Base-by-base conservation (phyloP, 2,329 filamentous ascomycete species). In the Microdochium bolleyi region DNA sequence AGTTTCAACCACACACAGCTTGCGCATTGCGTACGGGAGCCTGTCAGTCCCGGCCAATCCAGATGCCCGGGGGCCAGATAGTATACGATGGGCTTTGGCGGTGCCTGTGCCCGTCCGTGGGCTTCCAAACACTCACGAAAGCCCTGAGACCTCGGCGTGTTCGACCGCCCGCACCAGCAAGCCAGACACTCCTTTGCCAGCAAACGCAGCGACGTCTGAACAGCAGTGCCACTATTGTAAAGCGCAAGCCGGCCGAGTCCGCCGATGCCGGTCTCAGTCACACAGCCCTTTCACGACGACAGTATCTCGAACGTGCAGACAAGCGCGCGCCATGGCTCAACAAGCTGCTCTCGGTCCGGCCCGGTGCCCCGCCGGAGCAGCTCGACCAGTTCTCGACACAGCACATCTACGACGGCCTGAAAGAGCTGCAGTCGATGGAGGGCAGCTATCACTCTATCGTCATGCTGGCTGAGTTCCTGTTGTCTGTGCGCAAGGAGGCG, bases 1-100 rank as follows among this genome's bases (percentile, higher is more conserved):
- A n/a, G n/a, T n/a, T n/a, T n/a, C 5, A 30, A 30, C 27, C 27
- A 11, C 27, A 30, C 5, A 11, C 27, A 30, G 5, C 11, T 30
- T 5, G 27, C 27, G 5, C 5, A 30, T 30, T 30, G 27, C 27
- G 11, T 34, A 52, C 19, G 51, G 30, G 53, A 48, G 34, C 24
- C 25, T 51, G 50, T 51, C 25, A 22, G 22, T 24, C 41, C 46
- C 24, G n/a, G 48, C 24, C 22, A 32, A 46, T 16, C 56, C 52
- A 57, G 56, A 74, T 74, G 72, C 61, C 65, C 41, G 60, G 64
- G 53, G 60, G 66, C 49, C 69, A 68, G 56, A 59, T 77, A 50
- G 64, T 72, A 2, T 62, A 75, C 34, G 83, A 87, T 64, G 80
- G 82, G 55, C 73, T 87, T 48, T 85, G 82, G 80, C 78, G 79